Conservation (phyloP, 2,329 filamentous ascomycete genomes). For the Phoma sp. region DNA sequence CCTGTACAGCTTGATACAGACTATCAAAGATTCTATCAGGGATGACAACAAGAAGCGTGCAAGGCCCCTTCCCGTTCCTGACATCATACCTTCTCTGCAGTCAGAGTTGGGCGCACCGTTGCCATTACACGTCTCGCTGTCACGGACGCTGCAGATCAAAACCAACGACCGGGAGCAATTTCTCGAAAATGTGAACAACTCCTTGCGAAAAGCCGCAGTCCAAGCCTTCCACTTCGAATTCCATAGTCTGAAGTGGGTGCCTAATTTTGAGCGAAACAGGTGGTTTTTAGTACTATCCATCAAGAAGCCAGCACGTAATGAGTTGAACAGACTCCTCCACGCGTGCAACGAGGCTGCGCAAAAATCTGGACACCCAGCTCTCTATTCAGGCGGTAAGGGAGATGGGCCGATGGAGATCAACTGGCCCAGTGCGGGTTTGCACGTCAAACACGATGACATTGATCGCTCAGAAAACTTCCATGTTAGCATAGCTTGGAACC, state of each 20-base stretch:
- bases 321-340: slow-evolving; percentile 61
- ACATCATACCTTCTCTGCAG: slow-evolving; percentile 71
- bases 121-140: slow-evolving; percentile 90
- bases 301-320: slow-evolving; percentile 39
- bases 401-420: slow-evolving; percentile 38
- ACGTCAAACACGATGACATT: slow-evolving; percentile 6
- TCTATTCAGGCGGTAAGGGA: slow-evolving; percentile 64
- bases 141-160: slow-evolving; percentile 75
- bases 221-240: slow-evolving; percentile 58
- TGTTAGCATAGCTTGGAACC: slow-evolving; percentile 84
- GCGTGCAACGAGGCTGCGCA: slow-evolving; percentile 70
- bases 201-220: slow-evolving; percentile 51
- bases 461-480: slow-evolving; percentile 73
- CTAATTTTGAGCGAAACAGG: slow-evolving; percentile 71
- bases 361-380: slow-evolving; percentile 68
- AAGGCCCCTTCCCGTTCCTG: slow-evolving; percentile 35
- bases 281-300: slow-evolving; percentile 85
- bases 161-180: slow-evolving; percentile 77
- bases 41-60: slow-evolving; percentile 26
- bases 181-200: slow-evolving; percentile 61
- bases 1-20: slow-evolving; percentile 39
- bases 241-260: slow-evolving; percentile 66
- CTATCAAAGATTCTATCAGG: slow-evolving; percentile 30
- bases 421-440: slow-evolving; percentile 13
- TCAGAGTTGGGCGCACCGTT: slow-evolving; percentile 79